These are phyloP conservation scores for Rhynchospora tenuis DNA, from an alignment of 176 grass and related monocot genomes.

Conservation along the genomic window DNA sequence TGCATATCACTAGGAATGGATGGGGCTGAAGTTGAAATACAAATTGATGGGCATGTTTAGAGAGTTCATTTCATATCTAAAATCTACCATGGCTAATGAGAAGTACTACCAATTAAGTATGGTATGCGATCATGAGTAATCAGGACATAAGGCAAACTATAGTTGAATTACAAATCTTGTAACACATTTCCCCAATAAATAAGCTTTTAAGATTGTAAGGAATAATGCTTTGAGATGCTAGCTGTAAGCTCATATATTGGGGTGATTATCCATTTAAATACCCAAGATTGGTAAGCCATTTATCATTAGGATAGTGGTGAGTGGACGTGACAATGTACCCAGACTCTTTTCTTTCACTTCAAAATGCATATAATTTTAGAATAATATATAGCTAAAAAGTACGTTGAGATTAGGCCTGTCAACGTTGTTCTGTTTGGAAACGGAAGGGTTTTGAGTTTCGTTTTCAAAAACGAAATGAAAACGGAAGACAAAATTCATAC, in stretches of 20 bases:
- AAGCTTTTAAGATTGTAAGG: not conserved
- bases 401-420: too few species aligned
- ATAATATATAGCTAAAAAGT: too few species aligned
- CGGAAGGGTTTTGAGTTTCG: too few species aligned
- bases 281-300: too few species aligned
- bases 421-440: too few species aligned
- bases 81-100: not conserved
- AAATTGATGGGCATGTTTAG: not conserved
- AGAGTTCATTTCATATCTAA: not conserved
- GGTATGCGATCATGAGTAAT: not conserved
- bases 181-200: not conserved
- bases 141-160: not conserved
- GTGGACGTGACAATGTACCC: too few species aligned
- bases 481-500: too few species aligned
- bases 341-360: too few species aligned
- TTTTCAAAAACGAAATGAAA: too few species aligned
- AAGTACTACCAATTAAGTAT: not conserved
- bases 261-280: not conserved
- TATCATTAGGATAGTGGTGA: not conserved
- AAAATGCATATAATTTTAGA: too few species aligned
- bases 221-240: not conserved
- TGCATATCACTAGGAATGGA: constrained; percentile 95
- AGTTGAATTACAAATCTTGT: not conserved
- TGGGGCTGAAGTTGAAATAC: constrained; percentile 54
- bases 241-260: too few species aligned